A percentile compares a stretch with the other conserved stretches of the same genome.
Evolutionary conservation across 345 rosid genomes (phyloP).

Genomic region (Ceriops zippeliana): DNA sequence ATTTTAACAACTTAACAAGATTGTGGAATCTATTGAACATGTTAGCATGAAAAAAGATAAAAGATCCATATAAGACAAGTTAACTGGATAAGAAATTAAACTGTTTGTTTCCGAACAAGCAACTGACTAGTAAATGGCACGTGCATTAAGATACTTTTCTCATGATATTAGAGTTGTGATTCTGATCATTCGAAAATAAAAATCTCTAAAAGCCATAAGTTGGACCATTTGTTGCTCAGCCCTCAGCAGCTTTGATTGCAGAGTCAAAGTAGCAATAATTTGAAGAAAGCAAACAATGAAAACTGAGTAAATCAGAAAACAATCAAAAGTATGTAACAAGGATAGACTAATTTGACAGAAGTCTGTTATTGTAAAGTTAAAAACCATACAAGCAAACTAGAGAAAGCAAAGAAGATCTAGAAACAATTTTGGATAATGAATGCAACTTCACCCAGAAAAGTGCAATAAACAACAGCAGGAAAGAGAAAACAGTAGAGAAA

Average conservation of each 20-base stretch:
- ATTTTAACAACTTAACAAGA: too few relatives aligned
- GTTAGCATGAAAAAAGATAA: too few relatives aligned
- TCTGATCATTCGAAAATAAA: background rate
- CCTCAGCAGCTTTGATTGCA: background rate
- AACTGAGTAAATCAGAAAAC: too few relatives aligned
- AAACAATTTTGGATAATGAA: background rate
- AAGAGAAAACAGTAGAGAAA: background rate
- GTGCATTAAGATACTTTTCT: background rate
- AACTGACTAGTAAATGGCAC: background rate
- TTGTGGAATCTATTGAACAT: too few relatives aligned
- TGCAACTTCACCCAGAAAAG: background rate
- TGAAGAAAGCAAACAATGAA: background rate
- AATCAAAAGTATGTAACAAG: background rate
- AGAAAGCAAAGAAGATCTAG: background rate
- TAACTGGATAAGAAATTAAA: background rate
- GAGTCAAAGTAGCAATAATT: background rate
- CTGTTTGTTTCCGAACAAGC: background rate
- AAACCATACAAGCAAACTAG: background rate
- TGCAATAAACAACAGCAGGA: background rate
- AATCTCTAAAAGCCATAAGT: background rate
- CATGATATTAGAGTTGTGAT: background rate
- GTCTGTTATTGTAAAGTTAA: background rate
- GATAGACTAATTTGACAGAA: background rate
- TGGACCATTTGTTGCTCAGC: background rate
- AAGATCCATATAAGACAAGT: background rate